Evolutionary conservation across 2,329 filamentous ascomycete genomes (phyloP).

Genomic region (Juglanconis oblonga): DNA sequence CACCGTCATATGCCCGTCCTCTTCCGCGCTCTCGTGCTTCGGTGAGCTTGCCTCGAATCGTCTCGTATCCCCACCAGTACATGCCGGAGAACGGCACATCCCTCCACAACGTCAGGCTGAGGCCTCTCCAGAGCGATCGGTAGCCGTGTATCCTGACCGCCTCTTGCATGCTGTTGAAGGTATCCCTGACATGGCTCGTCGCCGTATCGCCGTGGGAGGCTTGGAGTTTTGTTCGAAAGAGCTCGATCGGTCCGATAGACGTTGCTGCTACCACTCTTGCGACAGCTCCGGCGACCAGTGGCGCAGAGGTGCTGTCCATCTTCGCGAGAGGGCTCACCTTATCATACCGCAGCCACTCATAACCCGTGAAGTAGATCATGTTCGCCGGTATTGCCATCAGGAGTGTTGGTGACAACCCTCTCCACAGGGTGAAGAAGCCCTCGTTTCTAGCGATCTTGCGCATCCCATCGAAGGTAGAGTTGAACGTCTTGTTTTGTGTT

Average conservation of each 20-base stretch:
- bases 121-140: constrained; percentile 80
- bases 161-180: constrained; percentile 69
- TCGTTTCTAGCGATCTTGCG: constrained; percentile 95
- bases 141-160: constrained; percentile 81
- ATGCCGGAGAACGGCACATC: constrained; percentile 96
- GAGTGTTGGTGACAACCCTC: constrained; percentile 88
- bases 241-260: constrained; percentile 85
- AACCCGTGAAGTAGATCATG: constrained; percentile 98
- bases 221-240: constrained; percentile 90
- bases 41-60: constrained; percentile 67
- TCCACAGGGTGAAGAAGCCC: constrained; percentile 82
- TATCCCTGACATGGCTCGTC: constrained; percentile 73
- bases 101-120: constrained; percentile 89
- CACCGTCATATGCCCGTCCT: constrained; percentile 38
- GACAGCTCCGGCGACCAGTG: constrained; percentile 73
- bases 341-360: constrained; percentile 86
- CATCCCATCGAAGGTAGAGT: constrained; percentile 86
- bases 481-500: constrained; percentile 77
- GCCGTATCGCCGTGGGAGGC: constrained; percentile 60
- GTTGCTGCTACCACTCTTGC: constrained; percentile 80
- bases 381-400: constrained; percentile 93
- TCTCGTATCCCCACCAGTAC: constrained; percentile 98
- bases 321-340: constrained; percentile 67
- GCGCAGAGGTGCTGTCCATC: constrained; percentile 68
- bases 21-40: constrained; percentile 59